Evolutionary conservation across 2,329 filamentous ascomycete species (phyloP), one percentile per base, ranked within the genome.

Genomic region (Gremmenia infestans): DNA sequence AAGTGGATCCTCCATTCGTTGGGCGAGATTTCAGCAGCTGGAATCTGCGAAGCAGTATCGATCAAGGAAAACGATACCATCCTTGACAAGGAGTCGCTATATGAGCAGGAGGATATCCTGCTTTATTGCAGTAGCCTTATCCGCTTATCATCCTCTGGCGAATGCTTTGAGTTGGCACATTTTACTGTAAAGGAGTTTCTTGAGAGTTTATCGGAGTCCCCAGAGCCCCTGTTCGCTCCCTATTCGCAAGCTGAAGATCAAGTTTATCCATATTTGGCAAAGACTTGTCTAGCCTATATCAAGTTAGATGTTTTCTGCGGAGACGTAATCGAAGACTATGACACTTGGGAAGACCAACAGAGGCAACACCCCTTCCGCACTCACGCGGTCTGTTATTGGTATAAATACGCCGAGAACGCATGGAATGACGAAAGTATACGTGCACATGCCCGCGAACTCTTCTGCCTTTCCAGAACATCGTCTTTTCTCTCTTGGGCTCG

Each of bases 101-200:
- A 53, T 14, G 57, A 59, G 9, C 54, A 57, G 28, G 54, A 60
- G 25, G 49, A 49, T 5, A 55, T 62, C 19, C 48, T 64, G 5
- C 45, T 42, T n/a, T 53, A 48, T 6, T 63, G 61, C 39, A 57
- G 63, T 51, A 65, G 63, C 49, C 52, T 65, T 15, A 50, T 64
- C 9, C 46, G 60, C 28, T 52, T 19, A 39, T 58, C 48, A 8
- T 11, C 49, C 5, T 5, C 28, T 50, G 49, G 48, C 22, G 4
- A 51, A 2, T 15, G 32, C 2, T 23, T 64, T 14, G 58, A 64
- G 46, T 36, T 64, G 7, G 60, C 63, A 28, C 63, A 64, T 50
- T 65, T 63, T 46, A 63, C 60, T 17, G 63, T 65, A 32, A 42
- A 61, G 39, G 59, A 64, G 46, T 65, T 57, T 48, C 52, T 65